phyloP scores from a whole-genome alignment of 2,329 filamentous ascomycete species.

The Fusarium protoensiforme region DNA sequence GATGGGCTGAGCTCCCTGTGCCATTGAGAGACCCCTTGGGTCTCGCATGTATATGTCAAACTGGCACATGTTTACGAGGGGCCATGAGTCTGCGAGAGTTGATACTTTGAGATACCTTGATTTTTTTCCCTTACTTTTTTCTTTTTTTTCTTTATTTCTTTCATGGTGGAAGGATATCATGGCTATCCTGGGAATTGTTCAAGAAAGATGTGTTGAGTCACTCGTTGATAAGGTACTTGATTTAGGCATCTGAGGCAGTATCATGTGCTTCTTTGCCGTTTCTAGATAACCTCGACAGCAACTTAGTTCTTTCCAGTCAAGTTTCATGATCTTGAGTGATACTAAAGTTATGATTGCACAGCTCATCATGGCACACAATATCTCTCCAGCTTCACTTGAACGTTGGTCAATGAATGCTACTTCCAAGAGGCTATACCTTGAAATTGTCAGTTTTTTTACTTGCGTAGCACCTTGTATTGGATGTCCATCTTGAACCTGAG shows the following conservation, averaged over 20 bases:
- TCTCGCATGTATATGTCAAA: constrained; percentile 30
- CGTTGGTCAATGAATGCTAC: background rate
- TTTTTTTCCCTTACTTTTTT: background rate
- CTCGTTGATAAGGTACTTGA: constrained; percentile 10
- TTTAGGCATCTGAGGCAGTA: background rate
- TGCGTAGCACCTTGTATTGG: background rate
- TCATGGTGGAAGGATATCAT: background rate
- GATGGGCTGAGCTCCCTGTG: background rate
- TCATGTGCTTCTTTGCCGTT: background rate
- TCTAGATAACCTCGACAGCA: background rate
- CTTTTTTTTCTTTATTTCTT: background rate
- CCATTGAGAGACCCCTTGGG: background rate
- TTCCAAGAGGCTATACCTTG: background rate
- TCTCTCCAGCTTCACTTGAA: background rate
- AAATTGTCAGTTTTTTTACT: background rate
- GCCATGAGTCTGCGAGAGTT: constrained; percentile 26
- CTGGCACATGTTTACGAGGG: constrained; percentile 34
- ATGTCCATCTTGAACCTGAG: background rate
- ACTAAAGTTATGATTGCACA: background rate
- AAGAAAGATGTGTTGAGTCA: background rate
- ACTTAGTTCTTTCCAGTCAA: background rate
- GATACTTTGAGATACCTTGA: constrained; percentile 29
- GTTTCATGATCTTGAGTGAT: background rate
- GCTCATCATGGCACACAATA: background rate
- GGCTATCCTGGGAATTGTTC: constrained; percentile 1